Base-by-base conservation (phyloP, 129 eudicot species). In the Centella asiatica region DNA sequence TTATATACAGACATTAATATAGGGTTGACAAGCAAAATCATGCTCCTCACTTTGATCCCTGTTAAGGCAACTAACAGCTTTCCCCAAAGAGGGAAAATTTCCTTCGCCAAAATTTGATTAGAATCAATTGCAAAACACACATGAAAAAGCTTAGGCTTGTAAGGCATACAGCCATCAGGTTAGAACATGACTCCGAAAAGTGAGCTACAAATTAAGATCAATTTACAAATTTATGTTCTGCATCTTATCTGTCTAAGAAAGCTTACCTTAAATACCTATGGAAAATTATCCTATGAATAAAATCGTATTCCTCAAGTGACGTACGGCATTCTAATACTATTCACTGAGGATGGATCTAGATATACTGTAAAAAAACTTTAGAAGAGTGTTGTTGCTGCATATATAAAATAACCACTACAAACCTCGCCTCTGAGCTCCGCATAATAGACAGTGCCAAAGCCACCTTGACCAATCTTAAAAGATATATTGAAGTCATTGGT, bases 391-490 rank as follows among this genome's bases (percentile, higher is more conserved):
- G 22, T 23, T 4, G 10, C 22, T 22, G 13, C 12, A 50, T 22
- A 24, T 51, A 9, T 12, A 11, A 51, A 22, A 22, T 51, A 9
- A n/a, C n/a, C n/a, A 23, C 34, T 52, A 56, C 95, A 69, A 64
- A 88, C 99, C 96, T 93, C 96, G 74, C 99, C 99, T 83, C 96
- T 79, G 68, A 93, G 86, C 77, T 93, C 96, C 33, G 89, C 99
- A 72, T 93, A 93, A 66, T 80, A 93, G 75, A 93, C 99, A 49
- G 95, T 84, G 44, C 99, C 99, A 68, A 93, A 93, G 22, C 99
- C 99, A 76, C 99, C 99, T 83, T 87, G 83, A 56, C 99, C 99
- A 60, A 93, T 93, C 82, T 93, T 87, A 67, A 76, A 78, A 53
- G 92, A 81, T 28, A 88, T 64, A 77, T 84, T 93, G 89, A 93